Evolutionary conservation across 169 alveolate species (phyloP).

Genomic region (Neospora caninum): DNA sequence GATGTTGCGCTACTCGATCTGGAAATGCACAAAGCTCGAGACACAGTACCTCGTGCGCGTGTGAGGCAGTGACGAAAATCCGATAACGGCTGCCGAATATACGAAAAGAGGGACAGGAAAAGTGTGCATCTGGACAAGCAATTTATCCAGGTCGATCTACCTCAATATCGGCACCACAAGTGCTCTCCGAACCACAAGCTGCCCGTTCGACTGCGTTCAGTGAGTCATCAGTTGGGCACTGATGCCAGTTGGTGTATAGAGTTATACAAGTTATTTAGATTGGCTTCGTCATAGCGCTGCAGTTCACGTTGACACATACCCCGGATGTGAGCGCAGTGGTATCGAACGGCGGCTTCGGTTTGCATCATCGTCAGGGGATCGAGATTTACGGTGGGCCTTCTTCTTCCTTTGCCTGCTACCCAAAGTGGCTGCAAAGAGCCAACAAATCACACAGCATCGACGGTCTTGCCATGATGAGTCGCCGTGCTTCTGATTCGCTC

Average conservation of each 20-base stretch:
- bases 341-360: background rate
- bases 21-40: background rate
- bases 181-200: too few species aligned
- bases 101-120: too few species aligned
- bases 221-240: too few species aligned
- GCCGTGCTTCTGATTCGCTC: background rate
- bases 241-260: too few species aligned
- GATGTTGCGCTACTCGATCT: conserved; percentile 1
- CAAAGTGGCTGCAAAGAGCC: background rate
- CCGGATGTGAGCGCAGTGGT: background rate
- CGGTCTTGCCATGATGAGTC: background rate
- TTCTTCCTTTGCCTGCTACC: background rate
- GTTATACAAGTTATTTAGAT: too few species aligned
- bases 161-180: too few species aligned
- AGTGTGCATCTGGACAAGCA: too few species aligned
- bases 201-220: too few species aligned
- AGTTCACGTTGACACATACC: background rate
- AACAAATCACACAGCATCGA: background rate
- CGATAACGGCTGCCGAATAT: too few species aligned
- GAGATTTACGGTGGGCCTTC: background rate
- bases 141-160: too few species aligned
- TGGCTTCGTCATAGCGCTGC: background rate
- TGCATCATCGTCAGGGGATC: conserved; percentile 23
- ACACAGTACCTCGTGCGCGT: too few species aligned
- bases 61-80: too few species aligned